These are phyloP conservation scores for Cinnamomum chago DNA, from an alignment of 164 flowering plant genomes.

Conservation along the genomic window DNA sequence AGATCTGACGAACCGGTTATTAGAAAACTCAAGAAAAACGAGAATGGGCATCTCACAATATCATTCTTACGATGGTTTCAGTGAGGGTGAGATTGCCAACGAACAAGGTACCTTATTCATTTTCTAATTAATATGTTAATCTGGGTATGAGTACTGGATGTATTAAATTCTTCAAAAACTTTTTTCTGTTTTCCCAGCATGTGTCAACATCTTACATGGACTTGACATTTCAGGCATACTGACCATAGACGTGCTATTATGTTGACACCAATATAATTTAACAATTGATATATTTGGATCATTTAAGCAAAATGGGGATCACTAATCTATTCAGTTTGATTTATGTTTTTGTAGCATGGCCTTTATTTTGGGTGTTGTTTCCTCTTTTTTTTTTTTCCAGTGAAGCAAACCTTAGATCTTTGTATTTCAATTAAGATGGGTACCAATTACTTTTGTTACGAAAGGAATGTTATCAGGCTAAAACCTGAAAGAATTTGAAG, in stretches of 20 bases:
- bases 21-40: slow-evolving; percentile 87
- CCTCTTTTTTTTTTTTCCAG: too few species aligned
- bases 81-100: slow-evolving; percentile 31
- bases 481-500: too few species aligned
- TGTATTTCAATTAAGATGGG: too few species aligned
- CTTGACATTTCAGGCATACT: not conserved
- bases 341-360: not conserved
- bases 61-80: slow-evolving; percentile 67
- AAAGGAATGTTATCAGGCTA: too few species aligned
- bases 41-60: slow-evolving; percentile 81
- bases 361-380: too few species aligned
- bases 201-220: not conserved
- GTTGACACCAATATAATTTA: not conserved
- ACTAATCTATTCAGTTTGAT: not conserved
- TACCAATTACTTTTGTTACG: too few species aligned
- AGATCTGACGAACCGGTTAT: slow-evolving; percentile 69
- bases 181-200: not conserved
- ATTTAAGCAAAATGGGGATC: not conserved
- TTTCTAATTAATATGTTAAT: not conserved
- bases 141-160: not conserved
- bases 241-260: not conserved
- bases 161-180: too few species aligned
- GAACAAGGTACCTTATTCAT: slow-evolving; percentile 40
- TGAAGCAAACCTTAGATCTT: too few species aligned
- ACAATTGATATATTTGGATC: too few species aligned